Percentiles rank a stretch among this genome's conserved stretches.
Conservation (phyloP, 192 early-diverging fungal species). For the Endogone sp. region DNA sequence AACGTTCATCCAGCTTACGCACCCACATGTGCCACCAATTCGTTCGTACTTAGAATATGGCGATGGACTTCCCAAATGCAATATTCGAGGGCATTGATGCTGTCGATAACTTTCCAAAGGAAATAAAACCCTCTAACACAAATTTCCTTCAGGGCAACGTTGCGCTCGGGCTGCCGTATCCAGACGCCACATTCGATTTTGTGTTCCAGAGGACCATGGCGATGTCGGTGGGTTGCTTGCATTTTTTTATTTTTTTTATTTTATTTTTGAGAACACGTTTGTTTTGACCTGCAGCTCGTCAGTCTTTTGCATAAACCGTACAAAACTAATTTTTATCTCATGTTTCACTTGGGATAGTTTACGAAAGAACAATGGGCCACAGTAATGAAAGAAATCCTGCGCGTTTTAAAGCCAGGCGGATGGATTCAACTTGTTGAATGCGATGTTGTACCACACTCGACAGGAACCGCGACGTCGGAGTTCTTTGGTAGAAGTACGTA, state of each 20-base stretch:
- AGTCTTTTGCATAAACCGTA: too few relatives aligned
- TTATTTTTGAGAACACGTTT: not conserved
- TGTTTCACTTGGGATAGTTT: not conserved
- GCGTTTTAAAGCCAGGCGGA: conserved; percentile 24
- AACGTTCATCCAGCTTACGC: too few relatives aligned
- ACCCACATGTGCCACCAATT: not conserved
- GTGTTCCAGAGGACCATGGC: conserved; percentile 18
- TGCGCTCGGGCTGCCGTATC: conserved; percentile 9
- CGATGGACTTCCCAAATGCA: conserved; percentile 11
- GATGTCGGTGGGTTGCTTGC: not conserved
- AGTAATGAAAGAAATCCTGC: conserved; percentile 5
- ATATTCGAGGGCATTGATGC: conserved; percentile 19
- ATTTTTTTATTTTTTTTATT: not conserved
- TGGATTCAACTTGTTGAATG: conserved; percentile 13
- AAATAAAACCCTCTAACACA: conserved; percentile 9
- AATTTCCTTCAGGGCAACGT: conserved; percentile 20
- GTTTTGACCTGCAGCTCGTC: too few relatives aligned
- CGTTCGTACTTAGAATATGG: conserved; percentile 10
- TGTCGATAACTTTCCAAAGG: conserved; percentile 8
- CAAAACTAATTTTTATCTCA: not conserved
- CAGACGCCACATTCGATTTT: conserved; percentile 24
- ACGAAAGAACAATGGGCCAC: conserved; percentile 7
- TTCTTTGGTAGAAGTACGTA: not conserved
- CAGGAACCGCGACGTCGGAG: not conserved
- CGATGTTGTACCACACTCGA: not conserved